Evolutionary conservation across 805 yeast genomes (phyloP).

Genomic region (Candida sakaeoensis): DNA sequence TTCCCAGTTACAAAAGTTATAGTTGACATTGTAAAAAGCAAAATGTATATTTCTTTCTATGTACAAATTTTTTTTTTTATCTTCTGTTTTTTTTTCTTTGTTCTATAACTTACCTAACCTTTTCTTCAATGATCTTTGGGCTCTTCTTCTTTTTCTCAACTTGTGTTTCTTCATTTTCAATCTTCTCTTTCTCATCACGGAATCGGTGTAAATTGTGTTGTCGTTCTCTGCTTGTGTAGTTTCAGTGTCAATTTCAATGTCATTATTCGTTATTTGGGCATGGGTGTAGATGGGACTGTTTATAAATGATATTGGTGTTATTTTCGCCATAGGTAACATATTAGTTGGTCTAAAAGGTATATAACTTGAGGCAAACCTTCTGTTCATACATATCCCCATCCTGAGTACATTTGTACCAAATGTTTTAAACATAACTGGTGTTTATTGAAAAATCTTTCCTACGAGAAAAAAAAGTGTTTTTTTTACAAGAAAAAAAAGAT

Average conservation of each 20-base stretch:
- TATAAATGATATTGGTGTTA: not conserved
- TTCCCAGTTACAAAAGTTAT: constrained; percentile 85
- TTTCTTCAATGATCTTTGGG: constrained; percentile 77
- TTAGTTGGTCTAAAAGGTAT: not conserved
- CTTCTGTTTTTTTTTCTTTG: not conserved
- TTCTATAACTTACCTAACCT: constrained; percentile 47
- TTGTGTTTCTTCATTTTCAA: constrained; percentile 98
- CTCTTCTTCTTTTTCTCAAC: constrained; percentile 94
- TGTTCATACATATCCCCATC: not conserved
- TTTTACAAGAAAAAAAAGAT: not conserved
- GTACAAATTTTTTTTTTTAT: not conserved
- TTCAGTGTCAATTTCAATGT: too few species aligned
- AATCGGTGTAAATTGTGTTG: constrained; percentile 49
- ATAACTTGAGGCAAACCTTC: constrained; percentile 1
- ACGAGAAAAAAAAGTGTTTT: too few species aligned
- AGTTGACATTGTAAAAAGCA: constrained; percentile 14
- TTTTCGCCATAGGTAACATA: not conserved
- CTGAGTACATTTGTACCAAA: not conserved
- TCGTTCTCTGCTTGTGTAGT: constrained; percentile 10
- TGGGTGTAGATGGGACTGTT: not conserved
- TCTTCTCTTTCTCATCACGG: constrained; percentile 80
- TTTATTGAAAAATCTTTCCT: not conserved
- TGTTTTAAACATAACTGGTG: not conserved
- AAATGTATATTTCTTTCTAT: not conserved
- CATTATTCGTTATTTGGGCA: constrained; percentile 1